Conservation (phyloP, 345 rosid species). For the Leavenworthia alabamica region DNA sequence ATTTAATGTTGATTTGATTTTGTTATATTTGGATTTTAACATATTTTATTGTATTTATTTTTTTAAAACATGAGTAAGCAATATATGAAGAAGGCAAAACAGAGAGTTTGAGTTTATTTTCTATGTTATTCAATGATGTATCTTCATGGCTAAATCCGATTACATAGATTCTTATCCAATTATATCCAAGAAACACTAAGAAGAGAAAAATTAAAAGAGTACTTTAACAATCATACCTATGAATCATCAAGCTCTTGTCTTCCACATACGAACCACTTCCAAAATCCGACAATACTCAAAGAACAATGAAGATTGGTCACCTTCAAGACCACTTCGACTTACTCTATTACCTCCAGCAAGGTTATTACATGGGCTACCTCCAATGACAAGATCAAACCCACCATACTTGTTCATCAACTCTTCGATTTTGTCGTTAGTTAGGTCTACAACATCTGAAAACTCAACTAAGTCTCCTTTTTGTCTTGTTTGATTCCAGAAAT, state of each 20-base stretch:
- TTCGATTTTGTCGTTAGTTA: slow-evolving; percentile 42
- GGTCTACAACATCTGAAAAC: slow-evolving; percentile 43
- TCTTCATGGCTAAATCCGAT: too few species aligned
- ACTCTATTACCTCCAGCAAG: slow-evolving; percentile 80
- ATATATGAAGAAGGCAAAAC: too few species aligned
- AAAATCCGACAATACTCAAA: slow-evolving; percentile 64
- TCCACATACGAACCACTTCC: slow-evolving; percentile 37
- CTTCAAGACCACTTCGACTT: slow-evolving; percentile 72
- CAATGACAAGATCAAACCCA: slow-evolving; percentile 78
- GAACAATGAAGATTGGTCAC: slow-evolving; percentile 71
- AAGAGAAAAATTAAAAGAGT: too few species aligned
- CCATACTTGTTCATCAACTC: slow-evolving; percentile 46
- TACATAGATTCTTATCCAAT: background rate
- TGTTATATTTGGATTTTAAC: background rate
- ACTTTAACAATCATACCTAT: too few species aligned
- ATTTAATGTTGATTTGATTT: too few species aligned
- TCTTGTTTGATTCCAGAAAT: slow-evolving; percentile 84
- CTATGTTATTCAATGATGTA: too few species aligned
- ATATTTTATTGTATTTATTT: too few species aligned
- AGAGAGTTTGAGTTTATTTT: too few species aligned
- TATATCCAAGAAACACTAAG: background rate
- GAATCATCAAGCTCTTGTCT: slow-evolving; percentile 6
- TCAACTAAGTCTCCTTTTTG: slow-evolving; percentile 65
- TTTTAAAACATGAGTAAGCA: too few species aligned
- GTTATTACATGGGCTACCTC: slow-evolving; percentile 94